These are phyloP conservation scores for Candida wancherniae DNA, from an alignment of 805 yeast genomes.

Conservation along the genomic window DNA sequence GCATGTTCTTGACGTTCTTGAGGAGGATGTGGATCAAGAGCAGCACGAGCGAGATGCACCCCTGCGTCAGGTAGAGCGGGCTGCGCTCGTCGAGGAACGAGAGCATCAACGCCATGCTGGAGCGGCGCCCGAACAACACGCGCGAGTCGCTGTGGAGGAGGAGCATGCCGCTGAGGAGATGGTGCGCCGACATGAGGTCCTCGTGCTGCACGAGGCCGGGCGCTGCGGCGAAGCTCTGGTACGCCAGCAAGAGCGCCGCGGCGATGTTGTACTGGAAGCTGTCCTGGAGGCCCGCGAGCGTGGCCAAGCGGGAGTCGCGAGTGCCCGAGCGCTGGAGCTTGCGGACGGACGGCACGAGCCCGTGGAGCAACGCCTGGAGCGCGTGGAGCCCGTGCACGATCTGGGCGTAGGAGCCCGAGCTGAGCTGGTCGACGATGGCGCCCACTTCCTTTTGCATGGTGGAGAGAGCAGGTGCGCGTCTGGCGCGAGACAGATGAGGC, in stretches of 20 bases:
- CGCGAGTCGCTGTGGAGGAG: slow-evolving; percentile 56
- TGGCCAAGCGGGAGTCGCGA: slow-evolving; percentile 8
- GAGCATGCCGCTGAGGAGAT: slow-evolving; percentile 54
- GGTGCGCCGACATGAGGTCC: slow-evolving; percentile 20
- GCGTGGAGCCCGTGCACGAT: slow-evolving; percentile 7
- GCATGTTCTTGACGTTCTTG: slow-evolving; percentile 49
- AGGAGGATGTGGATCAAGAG: slow-evolving; percentile 56
- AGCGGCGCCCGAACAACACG: slow-evolving; percentile 38
- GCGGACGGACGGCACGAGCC: slow-evolving; percentile 11
- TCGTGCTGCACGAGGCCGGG: slow-evolving; percentile 5
- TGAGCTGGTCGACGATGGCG: slow-evolving; percentile 5
- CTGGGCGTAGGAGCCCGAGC: slow-evolving; percentile 3
- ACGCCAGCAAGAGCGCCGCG: slow-evolving; percentile 26
- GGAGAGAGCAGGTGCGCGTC: too few relatives aligned
- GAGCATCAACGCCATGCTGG: slow-evolving; percentile 36
- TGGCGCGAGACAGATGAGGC: too few relatives aligned
- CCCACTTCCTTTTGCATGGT: slow-evolving; percentile 5
- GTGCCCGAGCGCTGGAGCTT: slow-evolving; percentile 7
- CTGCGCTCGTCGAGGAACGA: slow-evolving; percentile 17
- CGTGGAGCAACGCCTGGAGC: slow-evolving; percentile 9
- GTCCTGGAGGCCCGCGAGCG: slow-evolving; percentile 47
- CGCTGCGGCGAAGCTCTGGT: slow-evolving; percentile 5
- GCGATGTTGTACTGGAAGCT: slow-evolving; percentile 49
- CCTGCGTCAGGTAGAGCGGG: slow-evolving; percentile 10
- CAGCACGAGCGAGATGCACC: slow-evolving; percentile 40